A percentile compares a stretch with the other conserved stretches of the same genome.
phyloP scores from a whole-genome alignment of 345 rosid species.

The Anastatica hierochuntica region DNA sequence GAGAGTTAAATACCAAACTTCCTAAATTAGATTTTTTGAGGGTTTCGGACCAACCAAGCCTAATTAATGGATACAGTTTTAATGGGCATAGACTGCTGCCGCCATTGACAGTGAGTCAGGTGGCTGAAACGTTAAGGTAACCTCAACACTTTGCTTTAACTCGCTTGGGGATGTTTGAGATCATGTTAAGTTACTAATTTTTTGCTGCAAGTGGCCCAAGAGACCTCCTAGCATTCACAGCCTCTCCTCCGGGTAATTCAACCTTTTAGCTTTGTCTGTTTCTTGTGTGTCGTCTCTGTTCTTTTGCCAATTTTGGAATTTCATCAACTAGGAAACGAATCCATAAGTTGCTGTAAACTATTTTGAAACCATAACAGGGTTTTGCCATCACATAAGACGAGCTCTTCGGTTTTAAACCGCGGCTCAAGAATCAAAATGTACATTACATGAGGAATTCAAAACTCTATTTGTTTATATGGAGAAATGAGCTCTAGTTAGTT shows the following conservation, averaged over 20 bases:
- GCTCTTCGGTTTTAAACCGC: slow-evolving; percentile 26
- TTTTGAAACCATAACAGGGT: not conserved
- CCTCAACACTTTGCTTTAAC: not conserved
- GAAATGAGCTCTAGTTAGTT: slow-evolving; percentile 8
- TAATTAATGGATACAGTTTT: not conserved
- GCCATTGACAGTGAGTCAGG: slow-evolving; percentile 70
- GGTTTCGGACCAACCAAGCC: slow-evolving; percentile 5
- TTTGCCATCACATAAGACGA: not conserved
- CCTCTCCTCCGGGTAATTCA: slow-evolving; percentile 3
- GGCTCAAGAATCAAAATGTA: slow-evolving; percentile 18
- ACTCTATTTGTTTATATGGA: slow-evolving; percentile 2
- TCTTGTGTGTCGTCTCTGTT: not conserved
- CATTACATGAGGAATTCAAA: slow-evolving; percentile 1
- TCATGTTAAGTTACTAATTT: no score
- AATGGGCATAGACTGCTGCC: no score
- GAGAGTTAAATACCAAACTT: no score
- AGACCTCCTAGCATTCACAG: slow-evolving; percentile 81
- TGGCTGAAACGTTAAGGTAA: slow-evolving; percentile 71
- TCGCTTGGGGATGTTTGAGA: not conserved
- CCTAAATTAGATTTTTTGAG: not conserved
- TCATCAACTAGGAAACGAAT: not conserved
- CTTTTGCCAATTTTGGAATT: not conserved
- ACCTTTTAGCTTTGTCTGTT: not conserved
- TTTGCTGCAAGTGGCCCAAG: slow-evolving; percentile 83
- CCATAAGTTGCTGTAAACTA: no score